These are phyloP conservation scores for Kwoniella dejecticola DNA, from an alignment of 768 basidiomycete genomes.

Conservation along the genomic window DNA sequence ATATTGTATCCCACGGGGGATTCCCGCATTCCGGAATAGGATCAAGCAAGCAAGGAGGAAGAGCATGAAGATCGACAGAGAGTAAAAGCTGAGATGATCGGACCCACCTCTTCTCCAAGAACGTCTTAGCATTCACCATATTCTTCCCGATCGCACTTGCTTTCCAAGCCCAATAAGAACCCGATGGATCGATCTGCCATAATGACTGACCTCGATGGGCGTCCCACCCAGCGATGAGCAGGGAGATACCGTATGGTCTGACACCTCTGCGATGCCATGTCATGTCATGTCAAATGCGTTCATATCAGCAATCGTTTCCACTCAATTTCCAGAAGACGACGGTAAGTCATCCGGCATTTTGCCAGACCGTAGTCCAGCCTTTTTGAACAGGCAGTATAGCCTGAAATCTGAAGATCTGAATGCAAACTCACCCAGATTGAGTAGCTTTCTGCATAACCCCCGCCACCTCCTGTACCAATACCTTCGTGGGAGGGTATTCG, in stretches of 20 bases:
- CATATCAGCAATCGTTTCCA: no score
- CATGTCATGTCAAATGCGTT: no score
- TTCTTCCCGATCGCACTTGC: conserved; percentile 99
- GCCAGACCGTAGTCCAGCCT: neutral
- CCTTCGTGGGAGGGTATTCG: conserved; percentile 95
- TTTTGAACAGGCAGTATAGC: no score
- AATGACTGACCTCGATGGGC: conserved; percentile 89
- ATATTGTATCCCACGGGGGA: no score
- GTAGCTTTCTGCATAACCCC: conserved; percentile 99
- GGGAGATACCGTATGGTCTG: conserved; percentile 95
- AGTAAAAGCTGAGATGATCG: neutral
- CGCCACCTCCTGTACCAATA: conserved; percentile 95
- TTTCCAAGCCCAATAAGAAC: conserved; percentile 99
- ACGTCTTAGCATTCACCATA: conserved; percentile 99
- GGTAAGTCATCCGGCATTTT: no score
- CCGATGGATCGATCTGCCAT: conserved; percentile 98
- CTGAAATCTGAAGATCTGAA: neutral
- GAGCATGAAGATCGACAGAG: neutral
- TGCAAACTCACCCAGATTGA: conserved; percentile 81
- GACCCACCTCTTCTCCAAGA: conserved; percentile 91
- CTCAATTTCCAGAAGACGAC: no score
- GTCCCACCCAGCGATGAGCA: conserved; percentile 97
- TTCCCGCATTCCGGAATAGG: no score
- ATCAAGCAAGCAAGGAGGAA: no score
- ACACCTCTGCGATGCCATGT: conserved; percentile 89